Conservation (phyloP, 306 rosid species). For the Fagus crenata region DNA sequence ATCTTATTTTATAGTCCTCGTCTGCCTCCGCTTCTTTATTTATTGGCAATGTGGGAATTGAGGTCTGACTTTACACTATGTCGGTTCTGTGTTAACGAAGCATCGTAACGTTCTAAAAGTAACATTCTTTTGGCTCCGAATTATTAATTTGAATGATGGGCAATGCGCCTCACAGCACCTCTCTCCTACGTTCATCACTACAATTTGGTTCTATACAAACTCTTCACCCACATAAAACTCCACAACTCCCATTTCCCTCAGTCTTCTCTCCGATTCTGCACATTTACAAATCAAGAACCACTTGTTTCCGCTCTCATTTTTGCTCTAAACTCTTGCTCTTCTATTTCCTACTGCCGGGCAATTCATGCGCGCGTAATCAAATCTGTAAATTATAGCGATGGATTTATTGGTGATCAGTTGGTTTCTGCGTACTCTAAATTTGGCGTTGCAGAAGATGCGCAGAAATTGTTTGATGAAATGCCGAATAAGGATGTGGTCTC, state of each 20-base stretch:
- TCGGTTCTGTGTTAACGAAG: neutral
- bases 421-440: constrained; percentile 44
- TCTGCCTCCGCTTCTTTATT: neutral
- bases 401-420: constrained; percentile 75
- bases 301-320: constrained; percentile 45
- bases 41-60: neutral
- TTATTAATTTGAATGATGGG: constrained; percentile 25
- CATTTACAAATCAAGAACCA: constrained; percentile 24
- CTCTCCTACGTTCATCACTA: neutral
- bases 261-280: neutral
- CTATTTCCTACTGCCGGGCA: constrained; percentile 43
- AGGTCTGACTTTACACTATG: too few species aligned
- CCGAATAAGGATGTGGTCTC: constrained; percentile 59
- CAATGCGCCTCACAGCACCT: constrained; percentile 17
- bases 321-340: constrained; percentile 50
- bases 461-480: constrained; percentile 62
- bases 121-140: neutral
- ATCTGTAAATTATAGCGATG: constrained; percentile 56
- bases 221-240: constrained; percentile 18
- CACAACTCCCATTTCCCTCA: constrained; percentile 17
- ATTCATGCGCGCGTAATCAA: constrained; percentile 68
- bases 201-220: constrained; percentile 20
- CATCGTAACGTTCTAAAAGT: neutral
- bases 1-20: neutral
- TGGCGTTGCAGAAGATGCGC: constrained; percentile 55